Evolutionary conservation across 805 yeast genomes (phyloP), one percentile per base, ranked within the genome.

Genomic region (Danielia oregonensis): DNA sequence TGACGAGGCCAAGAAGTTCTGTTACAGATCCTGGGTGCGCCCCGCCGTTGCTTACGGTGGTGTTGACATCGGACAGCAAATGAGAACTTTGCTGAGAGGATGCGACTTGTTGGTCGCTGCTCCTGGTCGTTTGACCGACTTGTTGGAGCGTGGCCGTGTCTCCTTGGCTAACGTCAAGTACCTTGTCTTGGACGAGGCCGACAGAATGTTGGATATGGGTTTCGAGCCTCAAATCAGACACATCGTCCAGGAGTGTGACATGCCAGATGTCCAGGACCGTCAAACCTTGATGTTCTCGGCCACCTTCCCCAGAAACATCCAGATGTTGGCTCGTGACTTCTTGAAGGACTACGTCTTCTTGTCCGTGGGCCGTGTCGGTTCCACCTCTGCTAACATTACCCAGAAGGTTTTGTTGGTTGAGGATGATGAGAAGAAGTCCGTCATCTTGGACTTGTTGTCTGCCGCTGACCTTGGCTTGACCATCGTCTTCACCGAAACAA

Each of bases 181-280:
- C 68, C 78, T 93, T 63, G 97, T 93, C 34, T 76, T 93, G 51
- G 98, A 91, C 69, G 98, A 91, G 76, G 98, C 98, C 59, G 98
- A 93, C 71, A 86, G 98, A 75, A 93, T 93, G 98, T 81, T 93
- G 71, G 98, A 93, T 79, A 93, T 93, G 97, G 98, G 98, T 78
- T 93, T 93, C 72, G 98, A 93, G 74, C 97, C 97, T 48, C 98
- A 93, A 76, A 93, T 93, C 61, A 86, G 98, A 78, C 85, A 88
- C 64, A 91, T 93, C 58, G 98, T 93, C 44, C 94, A 91, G 68
- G 95, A 85, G 49, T 89, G 94, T 74, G 97, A 88, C 64, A 93
- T 93, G 98, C 97, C 99, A 44, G 80, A 73, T 47, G 94, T 86
- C 37, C 71, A 76, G 42, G 76, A 83, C 54, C 84, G 99, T 73